Evolutionary conservation across 352 stramenopile species (phyloP), one percentile per base, ranked within the genome.

Genomic region (Phytophthora macrochlamydospora): DNA sequence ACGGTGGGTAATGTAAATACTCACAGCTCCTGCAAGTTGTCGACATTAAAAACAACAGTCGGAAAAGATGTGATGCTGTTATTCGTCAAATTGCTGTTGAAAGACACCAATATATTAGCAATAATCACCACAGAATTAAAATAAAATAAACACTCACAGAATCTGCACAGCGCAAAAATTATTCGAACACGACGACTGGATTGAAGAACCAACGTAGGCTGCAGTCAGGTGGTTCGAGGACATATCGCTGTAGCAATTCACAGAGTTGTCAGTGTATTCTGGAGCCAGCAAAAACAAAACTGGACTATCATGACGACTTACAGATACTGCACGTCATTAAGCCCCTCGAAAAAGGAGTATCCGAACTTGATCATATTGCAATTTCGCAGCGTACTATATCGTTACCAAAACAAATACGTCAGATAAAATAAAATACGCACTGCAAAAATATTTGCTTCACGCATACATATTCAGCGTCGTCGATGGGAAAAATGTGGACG

Each of bases 311-410:
- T 18, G 0, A 31, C 6, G 35, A 67, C 65, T 14, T 79, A 84
- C 76, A 84, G 31, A n/a, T 65, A 69, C 14, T 59, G 32, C 4
- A 84, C 45, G 24, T 45, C 65, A 12, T 69, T 49, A 4, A 74
- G 61, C 7, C 48, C 58, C 8, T 51, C 30, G 18, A 29, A 79
- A 63, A 86, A 79, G n/a, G 72, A 24, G 45, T 70, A 73, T 18
- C 62, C 65, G 35, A 81, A 74, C 56, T 68, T 74, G 24, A 59
- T 68, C 51, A 86, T 71, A 37, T 78, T 83, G 67, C 71, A 83
- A 40, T 78, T 86, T 49, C 69, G 67, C 51, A 86, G 59, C 9
- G 69, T 80, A 7, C 74, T 83, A 24, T 24, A 24, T 24, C 18
- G 18, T 24, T 0, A 24, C 18, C 18, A 24, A 45, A 45, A 13